A percentile compares a stretch with the other conserved stretches of the same genome.
Evolutionary conservation across 2,329 filamentous ascomycete species (phyloP).

Genomic region (Penicillium italicum): DNA sequence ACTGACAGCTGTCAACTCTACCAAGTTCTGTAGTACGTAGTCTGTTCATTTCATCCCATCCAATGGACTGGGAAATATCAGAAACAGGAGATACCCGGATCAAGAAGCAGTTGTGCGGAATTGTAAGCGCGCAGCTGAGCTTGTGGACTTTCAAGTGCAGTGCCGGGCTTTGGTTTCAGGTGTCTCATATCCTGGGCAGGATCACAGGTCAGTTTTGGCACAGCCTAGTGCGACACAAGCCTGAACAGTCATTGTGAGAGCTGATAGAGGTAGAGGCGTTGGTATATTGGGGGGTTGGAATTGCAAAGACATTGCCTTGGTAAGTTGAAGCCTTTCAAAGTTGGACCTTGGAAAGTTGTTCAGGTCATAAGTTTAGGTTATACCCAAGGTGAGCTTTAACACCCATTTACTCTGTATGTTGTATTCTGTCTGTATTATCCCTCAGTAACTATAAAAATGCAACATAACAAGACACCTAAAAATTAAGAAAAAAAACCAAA

Average conservation of each 20-base stretch:
- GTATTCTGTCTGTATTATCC: no score
- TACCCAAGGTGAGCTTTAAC: no score
- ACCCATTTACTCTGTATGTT: no score
- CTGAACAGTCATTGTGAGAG: not conserved
- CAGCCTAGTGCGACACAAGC: not conserved
- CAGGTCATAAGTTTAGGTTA: no score
- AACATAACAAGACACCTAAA: not conserved
- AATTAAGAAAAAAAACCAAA: not conserved
- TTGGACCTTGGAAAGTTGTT: no score
- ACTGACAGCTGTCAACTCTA: slow-evolving; percentile 15
- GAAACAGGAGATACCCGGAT: not conserved
- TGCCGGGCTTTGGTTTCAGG: not conserved
- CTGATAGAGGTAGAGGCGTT: no score
- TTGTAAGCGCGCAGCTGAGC: not conserved
- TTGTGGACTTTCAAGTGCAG: not conserved
- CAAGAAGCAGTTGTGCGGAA: not conserved
- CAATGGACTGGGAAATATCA: not conserved
- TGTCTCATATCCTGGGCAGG: not conserved
- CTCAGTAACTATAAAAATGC: no score
- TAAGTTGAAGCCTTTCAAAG: no score
- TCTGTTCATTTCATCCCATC: no score
- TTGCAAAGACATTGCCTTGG: not conserved
- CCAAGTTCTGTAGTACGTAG: slow-evolving; percentile 18
- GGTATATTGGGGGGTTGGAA: not conserved
- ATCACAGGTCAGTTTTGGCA: not conserved